Percentiles rank a stretch among this genome's conserved stretches.
Evolutionary conservation across 495 filamentous ascomycete genomes (phyloP).

Genomic region (Penicillium paxilli): DNA sequence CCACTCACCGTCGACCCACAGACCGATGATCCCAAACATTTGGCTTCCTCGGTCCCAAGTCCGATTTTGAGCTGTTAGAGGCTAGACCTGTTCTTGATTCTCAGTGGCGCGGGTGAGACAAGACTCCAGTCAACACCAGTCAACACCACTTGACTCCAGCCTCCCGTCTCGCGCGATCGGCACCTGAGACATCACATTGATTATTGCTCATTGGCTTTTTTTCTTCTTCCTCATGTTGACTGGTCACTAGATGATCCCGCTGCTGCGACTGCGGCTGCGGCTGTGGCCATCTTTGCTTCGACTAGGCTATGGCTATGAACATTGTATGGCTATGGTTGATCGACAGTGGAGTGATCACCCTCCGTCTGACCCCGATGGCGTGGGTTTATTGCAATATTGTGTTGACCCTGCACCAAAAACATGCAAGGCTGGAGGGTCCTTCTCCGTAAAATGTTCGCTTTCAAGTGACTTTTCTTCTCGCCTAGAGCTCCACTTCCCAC

Average conservation of each 20-base stretch:
- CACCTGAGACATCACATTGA: conserved; percentile 11
- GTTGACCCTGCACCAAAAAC: neutral
- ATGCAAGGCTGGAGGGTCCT: neutral
- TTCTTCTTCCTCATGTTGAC: neutral
- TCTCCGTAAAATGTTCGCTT: no score
- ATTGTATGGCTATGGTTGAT: no score
- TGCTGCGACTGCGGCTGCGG: no score
- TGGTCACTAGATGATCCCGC: no score
- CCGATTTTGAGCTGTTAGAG: neutral
- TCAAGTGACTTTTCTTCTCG: neutral
- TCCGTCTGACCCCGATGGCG: neutral
- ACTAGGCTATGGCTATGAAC: no score
- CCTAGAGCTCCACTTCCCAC: neutral
- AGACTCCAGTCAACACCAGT: no score
- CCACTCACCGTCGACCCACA: conserved; percentile 1
- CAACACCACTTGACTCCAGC: neutral
- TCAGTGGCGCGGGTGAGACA: conserved; percentile 11
- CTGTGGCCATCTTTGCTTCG: no score
- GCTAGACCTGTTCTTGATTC: neutral
- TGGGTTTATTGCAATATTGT: neutral
- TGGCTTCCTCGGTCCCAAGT: neutral
- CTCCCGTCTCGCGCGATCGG: neutral
- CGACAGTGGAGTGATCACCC: neutral
- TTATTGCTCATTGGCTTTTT: neutral
- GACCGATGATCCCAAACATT: neutral